phyloP scores from a whole-genome alignment of 305 asterid species.

The Solanum hybrid region DNA sequence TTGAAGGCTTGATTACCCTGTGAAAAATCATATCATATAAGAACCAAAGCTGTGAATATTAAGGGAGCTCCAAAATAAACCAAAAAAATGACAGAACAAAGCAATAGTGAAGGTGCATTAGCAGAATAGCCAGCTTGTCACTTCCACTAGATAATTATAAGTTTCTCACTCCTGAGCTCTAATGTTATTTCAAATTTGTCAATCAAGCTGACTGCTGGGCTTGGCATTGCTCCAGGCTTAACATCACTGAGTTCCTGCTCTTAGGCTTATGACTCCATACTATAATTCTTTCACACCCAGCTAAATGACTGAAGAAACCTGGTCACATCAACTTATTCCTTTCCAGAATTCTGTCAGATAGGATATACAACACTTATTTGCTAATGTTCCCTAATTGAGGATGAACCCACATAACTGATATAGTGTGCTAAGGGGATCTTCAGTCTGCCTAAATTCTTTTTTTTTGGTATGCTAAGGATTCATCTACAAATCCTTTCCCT shows the following conservation, averaged over 20 bases:
- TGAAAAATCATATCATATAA: not conserved
- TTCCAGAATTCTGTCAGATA: not conserved
- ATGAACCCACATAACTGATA: not conserved
- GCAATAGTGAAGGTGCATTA: not conserved
- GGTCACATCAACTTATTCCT: not conserved
- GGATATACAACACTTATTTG: not conserved
- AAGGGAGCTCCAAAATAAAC: not conserved
- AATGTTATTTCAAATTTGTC: not conserved
- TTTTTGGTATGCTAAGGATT: not conserved
- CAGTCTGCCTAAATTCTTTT: not conserved
- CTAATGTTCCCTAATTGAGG: not conserved
- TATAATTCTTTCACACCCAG: not conserved
- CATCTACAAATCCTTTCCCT: not conserved
- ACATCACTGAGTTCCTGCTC: not conserved
- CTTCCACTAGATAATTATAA: not conserved
- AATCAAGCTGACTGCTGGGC: not conserved
- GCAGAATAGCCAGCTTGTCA: not conserved
- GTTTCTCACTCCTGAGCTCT: not conserved
- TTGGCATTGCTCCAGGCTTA: not conserved
- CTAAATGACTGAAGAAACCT: not conserved
- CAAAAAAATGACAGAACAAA: not conserved
- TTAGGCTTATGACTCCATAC: not conserved
- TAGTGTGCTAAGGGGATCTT: not conserved
- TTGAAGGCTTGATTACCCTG: constrained; percentile 96
- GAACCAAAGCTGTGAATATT: not conserved